Evolutionary conservation across 768 basidiomycete genomes (phyloP).

Genomic region (Kwoniella newhampshirensis): DNA sequence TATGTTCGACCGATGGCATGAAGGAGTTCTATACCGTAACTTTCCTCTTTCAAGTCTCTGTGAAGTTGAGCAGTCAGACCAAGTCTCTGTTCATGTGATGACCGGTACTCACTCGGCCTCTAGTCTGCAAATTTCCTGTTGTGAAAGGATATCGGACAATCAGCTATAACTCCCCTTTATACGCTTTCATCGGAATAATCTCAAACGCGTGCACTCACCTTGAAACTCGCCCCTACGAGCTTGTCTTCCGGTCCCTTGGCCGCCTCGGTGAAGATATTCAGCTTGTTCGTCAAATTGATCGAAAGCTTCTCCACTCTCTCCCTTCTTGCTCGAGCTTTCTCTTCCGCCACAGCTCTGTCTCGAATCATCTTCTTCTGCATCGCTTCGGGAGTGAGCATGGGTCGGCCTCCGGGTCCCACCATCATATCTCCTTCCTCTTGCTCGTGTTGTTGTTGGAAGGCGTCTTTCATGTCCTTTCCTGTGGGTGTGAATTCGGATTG

Average conservation of each 20-base stretch:
- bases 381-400: constrained; percentile 47
- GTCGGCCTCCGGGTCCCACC: constrained; percentile 42
- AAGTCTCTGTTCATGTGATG: too few species aligned
- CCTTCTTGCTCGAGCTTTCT: constrained; percentile 40
- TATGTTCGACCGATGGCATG: constrained; percentile 53
- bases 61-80: background rate
- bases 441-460: constrained; percentile 49
- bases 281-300: constrained; percentile 47
- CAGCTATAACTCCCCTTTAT: too few species aligned
- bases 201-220: constrained; percentile 39
- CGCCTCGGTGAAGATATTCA: constrained; percentile 52
- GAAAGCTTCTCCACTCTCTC: constrained; percentile 52
- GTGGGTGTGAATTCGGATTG: too few species aligned
- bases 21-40: constrained; percentile 52
- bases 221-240: constrained; percentile 49
- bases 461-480: constrained; percentile 54
- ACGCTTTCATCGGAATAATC: too few species aligned
- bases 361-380: constrained; percentile 40
- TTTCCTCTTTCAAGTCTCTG: constrained; percentile 52
- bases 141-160: too few species aligned
- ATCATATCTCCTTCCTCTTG: constrained; percentile 42
- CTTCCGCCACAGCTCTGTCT: constrained; percentile 37
- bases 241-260: constrained; percentile 46
- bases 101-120: constrained; percentile 51
- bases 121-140: constrained; percentile 51